phyloP scores from a whole-genome alignment of 345 rosid genomes.

The Arabis alpina region DNA sequence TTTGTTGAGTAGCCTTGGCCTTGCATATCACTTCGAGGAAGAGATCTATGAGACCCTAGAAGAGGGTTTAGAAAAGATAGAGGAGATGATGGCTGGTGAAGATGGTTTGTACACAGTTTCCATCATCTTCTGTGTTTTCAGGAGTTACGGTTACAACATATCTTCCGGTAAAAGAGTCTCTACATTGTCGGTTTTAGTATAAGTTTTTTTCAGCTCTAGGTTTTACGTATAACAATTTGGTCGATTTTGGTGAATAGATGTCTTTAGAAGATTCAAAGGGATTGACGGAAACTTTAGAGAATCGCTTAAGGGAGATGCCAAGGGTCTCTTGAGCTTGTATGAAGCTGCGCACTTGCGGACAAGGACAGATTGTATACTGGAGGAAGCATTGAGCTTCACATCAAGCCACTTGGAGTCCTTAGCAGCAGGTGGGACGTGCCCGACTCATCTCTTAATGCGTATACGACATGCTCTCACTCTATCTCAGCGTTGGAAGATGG shows the following conservation, averaged over 20 bases:
- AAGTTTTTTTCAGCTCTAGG: no score
- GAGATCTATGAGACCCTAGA: not conserved
- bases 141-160: not conserved
- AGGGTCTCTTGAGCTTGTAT: conserved; percentile 42
- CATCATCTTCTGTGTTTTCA: not conserved
- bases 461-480: no score
- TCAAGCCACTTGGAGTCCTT: not conserved
- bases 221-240: not conserved
- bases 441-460: not conserved
- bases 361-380: conserved; percentile 38
- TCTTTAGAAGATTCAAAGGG: conserved; percentile 29
- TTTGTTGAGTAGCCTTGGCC: conserved; percentile 16
- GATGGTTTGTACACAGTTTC: not conserved
- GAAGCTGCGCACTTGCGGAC: conserved; percentile 39
- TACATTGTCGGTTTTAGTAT: no score
- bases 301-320: conserved; percentile 15
- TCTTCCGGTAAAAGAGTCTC: not conserved
- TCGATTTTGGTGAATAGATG: conserved; percentile 23
- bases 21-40: conserved; percentile 23
- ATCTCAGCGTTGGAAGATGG: no score
- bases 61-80: not conserved
- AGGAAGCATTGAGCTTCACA: conserved; percentile 36
- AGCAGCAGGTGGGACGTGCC: not conserved
- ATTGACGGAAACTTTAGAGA: conserved; percentile 5
- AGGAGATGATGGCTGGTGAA: conserved; percentile 1